Evolutionary conservation across 495 filamentous ascomycete species (phyloP).

Genomic region (Xylaria flabelliformis): DNA sequence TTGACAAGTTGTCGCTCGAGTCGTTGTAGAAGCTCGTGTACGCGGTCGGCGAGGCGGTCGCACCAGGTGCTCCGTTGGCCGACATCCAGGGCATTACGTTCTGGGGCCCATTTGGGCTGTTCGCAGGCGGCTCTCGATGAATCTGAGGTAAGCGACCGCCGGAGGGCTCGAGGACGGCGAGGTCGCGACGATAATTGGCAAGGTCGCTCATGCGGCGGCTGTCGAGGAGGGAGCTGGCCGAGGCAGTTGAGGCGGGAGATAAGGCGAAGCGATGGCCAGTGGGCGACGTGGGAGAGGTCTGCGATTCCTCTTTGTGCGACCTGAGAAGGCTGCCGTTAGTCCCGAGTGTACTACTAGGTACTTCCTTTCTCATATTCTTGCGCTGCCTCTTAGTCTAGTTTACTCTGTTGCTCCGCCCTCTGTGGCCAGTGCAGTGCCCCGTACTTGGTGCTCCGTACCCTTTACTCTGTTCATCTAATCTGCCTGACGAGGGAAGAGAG

Average conservation of each 20-base stretch:
- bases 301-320: conserved; percentile 55
- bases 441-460: not conserved
- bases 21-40: conserved; percentile 67
- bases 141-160: conserved; percentile 59
- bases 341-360: not conserved
- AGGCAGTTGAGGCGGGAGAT: conserved; percentile 55
- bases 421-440: not conserved
- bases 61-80: conserved; percentile 42
- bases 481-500: not conserved
- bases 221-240: conserved; percentile 56
- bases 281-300: conserved; percentile 57
- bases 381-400: not conserved
- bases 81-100: conserved; percentile 57
- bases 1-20: conserved; percentile 66
- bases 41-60: conserved; percentile 39
- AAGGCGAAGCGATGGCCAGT: conserved; percentile 50
- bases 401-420: conserved; percentile 5
- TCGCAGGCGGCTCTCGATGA: conserved; percentile 59
- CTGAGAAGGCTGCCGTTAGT: conserved; percentile 32
- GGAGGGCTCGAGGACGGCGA: conserved; percentile 69
- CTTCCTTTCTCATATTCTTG: conserved; percentile 15
- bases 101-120: conserved; percentile 52
- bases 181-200: conserved; percentile 70
- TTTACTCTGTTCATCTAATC: not conserved
- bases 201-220: conserved; percentile 61